Conservation (phyloP, 805 yeast genomes). For the Yueomyces sinensis region DNA sequence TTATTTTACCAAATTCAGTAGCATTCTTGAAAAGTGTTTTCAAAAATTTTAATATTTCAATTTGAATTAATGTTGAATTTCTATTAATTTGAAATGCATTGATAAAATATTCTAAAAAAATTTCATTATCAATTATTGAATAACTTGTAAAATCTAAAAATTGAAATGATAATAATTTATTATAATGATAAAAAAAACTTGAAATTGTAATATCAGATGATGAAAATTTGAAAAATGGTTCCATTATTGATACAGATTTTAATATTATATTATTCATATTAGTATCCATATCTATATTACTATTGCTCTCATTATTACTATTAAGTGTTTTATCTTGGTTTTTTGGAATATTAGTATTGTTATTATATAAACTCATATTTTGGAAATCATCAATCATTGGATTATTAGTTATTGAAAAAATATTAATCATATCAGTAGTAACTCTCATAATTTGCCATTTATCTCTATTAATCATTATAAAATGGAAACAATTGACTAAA, state of each 20-base stretch:
- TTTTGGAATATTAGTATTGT: too few relatives aligned
- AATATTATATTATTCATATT: too few relatives aligned
- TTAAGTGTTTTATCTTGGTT: too few relatives aligned
- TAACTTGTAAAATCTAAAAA: conserved; percentile 9
- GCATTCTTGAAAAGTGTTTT: conserved; percentile 16
- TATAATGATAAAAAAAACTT: conserved; percentile 14
- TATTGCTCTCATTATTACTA: too few relatives aligned
- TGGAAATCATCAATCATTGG: too few relatives aligned
- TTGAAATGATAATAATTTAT: conserved; percentile 15
- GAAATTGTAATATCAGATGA: conserved; percentile 16
- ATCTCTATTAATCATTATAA: conserved; percentile 2
- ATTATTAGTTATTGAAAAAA: too few relatives aligned
- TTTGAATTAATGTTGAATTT: conserved; percentile 22
- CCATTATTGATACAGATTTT: too few relatives aligned
- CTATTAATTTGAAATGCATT: conserved; percentile 17
- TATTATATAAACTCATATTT: too few relatives aligned
- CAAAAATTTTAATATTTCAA: conserved; percentile 22
- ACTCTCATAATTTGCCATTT: conserved; percentile 5
- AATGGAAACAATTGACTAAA: conserved; percentile 12
- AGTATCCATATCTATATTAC: too few relatives aligned
- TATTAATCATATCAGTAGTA: conserved; percentile 5
- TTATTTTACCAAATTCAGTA: conserved; percentile 7
- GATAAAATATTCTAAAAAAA: conserved; percentile 10
- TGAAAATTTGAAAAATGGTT: conserved; percentile 12
- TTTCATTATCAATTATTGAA: conserved; percentile 7